These are phyloP conservation scores for Diddensiella santjacobensis DNA, from an alignment of 805 yeast species.

Conservation along the genomic window DNA sequence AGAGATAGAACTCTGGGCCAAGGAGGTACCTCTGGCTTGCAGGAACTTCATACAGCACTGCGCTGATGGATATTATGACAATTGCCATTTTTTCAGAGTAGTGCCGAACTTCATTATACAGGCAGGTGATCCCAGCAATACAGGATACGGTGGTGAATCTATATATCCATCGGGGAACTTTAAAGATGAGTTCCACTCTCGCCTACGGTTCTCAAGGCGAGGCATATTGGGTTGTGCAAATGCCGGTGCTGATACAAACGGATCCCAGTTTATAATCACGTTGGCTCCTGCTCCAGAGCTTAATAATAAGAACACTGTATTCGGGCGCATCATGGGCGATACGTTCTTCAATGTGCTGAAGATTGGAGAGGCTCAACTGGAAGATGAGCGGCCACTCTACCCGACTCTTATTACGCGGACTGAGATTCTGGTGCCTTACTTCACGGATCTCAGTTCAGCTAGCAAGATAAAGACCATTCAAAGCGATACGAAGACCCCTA, in stretches of 20 bases:
- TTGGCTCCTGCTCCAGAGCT: conserved; percentile 44
- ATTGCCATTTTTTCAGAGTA: conserved; percentile 41
- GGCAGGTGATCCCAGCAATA: conserved; percentile 36
- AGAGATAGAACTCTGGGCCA: conserved; percentile 64
- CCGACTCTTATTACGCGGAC: conserved; percentile 45
- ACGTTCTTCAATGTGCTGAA: conserved; percentile 50
- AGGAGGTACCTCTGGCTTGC: conserved; percentile 53
- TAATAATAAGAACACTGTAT: conserved; percentile 42
- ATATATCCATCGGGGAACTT: conserved; percentile 27
- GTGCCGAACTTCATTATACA: conserved; percentile 37
- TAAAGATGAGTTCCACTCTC: conserved; percentile 46
- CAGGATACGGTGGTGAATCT: conserved; percentile 32
- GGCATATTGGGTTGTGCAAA: conserved; percentile 55
- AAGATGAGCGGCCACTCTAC: conserved; percentile 44
- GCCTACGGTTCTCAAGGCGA: conserved; percentile 48
- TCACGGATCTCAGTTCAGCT: conserved; percentile 33
- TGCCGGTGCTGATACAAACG: conserved; percentile 33
- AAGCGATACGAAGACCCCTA: conserved; percentile 5
- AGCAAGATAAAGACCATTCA: conserved; percentile 11
- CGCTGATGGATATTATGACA: conserved; percentile 40
- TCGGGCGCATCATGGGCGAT: conserved; percentile 59
- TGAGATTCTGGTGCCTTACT: conserved; percentile 47
- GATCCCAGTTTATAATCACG: conserved; percentile 48
- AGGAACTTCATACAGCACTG: conserved; percentile 49
- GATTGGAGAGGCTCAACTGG: conserved; percentile 48